Conservation (phyloP, 768 basidiomycete species). For the Phaffia australis region DNA sequence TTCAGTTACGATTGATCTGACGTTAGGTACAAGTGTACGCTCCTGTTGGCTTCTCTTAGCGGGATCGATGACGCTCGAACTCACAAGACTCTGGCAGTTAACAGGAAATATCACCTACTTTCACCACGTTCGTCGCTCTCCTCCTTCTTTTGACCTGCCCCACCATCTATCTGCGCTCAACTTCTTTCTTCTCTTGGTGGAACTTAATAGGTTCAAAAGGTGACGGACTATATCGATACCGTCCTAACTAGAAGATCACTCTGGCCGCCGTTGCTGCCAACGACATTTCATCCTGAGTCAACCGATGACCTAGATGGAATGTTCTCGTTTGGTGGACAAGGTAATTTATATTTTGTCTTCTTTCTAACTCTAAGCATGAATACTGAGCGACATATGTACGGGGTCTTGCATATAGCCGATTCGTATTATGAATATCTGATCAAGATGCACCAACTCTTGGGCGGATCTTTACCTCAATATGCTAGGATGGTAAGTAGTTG, state of each 20-base stretch:
- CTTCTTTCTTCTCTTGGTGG: neutral
- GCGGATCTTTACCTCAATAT: slow-evolving; percentile 35
- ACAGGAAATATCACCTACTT: slow-evolving; percentile 40
- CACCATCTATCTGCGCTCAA: neutral
- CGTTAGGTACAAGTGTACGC: slow-evolving; percentile 30
- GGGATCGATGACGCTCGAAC: slow-evolving; percentile 40
- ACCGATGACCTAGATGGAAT: slow-evolving; percentile 30
- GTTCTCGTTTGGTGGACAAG: slow-evolving; percentile 37
- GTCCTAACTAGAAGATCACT: slow-evolving; percentile 30
- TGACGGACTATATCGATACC: slow-evolving; percentile 37
- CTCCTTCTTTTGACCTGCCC: neutral
- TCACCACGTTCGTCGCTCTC: slow-evolving; percentile 29
- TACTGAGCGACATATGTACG: neutral
- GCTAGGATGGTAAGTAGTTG: slow-evolving; percentile 28
- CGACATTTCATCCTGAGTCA: slow-evolving; percentile 30
- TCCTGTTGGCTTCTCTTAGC: slow-evolving; percentile 27
- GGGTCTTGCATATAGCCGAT: slow-evolving; percentile 27
- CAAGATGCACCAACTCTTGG: slow-evolving; percentile 40
- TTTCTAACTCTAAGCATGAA: too few relatives aligned
- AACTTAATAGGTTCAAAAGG: slow-evolving; percentile 34
- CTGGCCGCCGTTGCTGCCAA: slow-evolving; percentile 34
- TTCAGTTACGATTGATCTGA: slow-evolving; percentile 12
- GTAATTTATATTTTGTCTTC: neutral
- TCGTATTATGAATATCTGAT: slow-evolving; percentile 39
- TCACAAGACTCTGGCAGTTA: slow-evolving; percentile 38